Evolutionary conservation across 2,329 filamentous ascomycete species (phyloP).

Genomic region (Zymoseptoria ardabiliae): DNA sequence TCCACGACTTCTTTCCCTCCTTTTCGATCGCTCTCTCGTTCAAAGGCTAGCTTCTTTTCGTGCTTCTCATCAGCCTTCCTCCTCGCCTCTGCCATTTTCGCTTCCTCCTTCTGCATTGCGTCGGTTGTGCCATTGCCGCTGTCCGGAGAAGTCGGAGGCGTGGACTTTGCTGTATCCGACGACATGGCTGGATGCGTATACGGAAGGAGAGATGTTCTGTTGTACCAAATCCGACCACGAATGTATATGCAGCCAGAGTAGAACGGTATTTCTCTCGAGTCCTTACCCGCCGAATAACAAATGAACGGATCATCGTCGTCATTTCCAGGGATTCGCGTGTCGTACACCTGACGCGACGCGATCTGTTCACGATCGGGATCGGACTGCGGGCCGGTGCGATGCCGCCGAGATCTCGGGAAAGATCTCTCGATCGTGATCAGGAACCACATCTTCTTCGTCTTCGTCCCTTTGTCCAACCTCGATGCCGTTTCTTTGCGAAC

Average conservation of each 20-base stretch:
- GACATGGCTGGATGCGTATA: constrained; percentile 10
- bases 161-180: constrained; percentile 14
- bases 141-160: constrained; percentile 31
- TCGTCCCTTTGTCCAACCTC: no score
- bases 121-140: constrained; percentile 27
- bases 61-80: constrained; percentile 40
- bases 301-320: not conserved
- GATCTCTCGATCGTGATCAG: not conserved
- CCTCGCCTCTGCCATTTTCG: constrained; percentile 36
- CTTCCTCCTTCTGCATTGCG: constrained; percentile 41
- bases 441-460: no score
- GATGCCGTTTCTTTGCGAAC: no score
- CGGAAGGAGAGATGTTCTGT: not conserved
- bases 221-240: not conserved
- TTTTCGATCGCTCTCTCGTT: constrained; percentile 41
- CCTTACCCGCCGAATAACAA: not conserved
- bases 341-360: not conserved
- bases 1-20: constrained; percentile 41
- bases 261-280: not conserved
- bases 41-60: constrained; percentile 36
- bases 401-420: not conserved
- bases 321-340: not conserved
- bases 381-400: not conserved
- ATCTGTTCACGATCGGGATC: not conserved
- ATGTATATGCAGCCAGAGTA: not conserved